Evolutionary conservation across 2,329 filamentous ascomycete species (phyloP).

Genomic region (Cadophora sp.): DNA sequence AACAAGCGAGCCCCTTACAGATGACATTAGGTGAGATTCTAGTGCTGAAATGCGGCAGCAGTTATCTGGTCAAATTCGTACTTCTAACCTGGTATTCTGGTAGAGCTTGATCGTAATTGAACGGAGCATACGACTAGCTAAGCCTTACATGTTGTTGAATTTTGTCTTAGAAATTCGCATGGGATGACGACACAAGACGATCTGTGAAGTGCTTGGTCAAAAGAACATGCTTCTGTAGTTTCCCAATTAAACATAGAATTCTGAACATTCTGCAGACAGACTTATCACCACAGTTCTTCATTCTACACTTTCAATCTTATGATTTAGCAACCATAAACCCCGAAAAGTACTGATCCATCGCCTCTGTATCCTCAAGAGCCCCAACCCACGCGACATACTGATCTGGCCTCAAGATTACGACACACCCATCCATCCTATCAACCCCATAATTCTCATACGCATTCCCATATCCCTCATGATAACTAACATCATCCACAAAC

Average conservation of each 20-base stretch:
- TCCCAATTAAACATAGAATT: too few relatives aligned
- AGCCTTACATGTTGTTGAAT: too few relatives aligned
- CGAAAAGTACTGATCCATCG: slow-evolving; percentile 27
- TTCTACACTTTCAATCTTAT: background rate
- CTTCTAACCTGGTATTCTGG: too few relatives aligned
- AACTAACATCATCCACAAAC: slow-evolving; percentile 59
- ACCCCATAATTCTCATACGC: slow-evolving; percentile 66
- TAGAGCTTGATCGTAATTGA: too few relatives aligned
- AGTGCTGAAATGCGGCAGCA: background rate
- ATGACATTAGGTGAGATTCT: background rate
- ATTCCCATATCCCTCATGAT: slow-evolving; percentile 58
- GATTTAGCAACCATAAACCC: slow-evolving; percentile 28
- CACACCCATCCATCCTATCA: slow-evolving; percentile 58
- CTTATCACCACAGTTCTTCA: too few relatives aligned
- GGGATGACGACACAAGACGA: too few relatives aligned
- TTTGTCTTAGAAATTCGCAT: too few relatives aligned
- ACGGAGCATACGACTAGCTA: too few relatives aligned
- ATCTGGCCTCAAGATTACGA: slow-evolving; percentile 69
- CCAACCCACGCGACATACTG: slow-evolving; percentile 62
- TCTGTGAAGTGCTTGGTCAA: too few relatives aligned
- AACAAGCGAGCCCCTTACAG: background rate
- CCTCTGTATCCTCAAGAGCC: slow-evolving; percentile 44
- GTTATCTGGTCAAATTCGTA: too few relatives aligned
- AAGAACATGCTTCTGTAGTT: too few relatives aligned
- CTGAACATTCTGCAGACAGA: too few relatives aligned